Base-by-base conservation (phyloP, 495 filamentous ascomycete genomes). In the Penicillium ochrochloron region DNA sequence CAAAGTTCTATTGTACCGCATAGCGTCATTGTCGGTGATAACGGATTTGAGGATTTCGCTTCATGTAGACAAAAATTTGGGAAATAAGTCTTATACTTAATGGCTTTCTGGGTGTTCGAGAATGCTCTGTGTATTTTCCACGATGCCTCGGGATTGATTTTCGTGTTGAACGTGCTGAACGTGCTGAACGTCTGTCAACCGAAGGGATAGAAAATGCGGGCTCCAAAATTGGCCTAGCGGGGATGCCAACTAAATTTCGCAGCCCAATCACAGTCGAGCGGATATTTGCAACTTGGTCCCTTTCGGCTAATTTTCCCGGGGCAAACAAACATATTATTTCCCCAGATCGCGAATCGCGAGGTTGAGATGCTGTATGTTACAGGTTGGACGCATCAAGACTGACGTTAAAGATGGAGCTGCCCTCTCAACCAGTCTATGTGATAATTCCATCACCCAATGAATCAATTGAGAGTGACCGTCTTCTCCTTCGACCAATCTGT, bases 391-490 rank as follows among this genome's bases (percentile, higher is more conserved):
- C 19, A 21, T 14, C 19, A 23, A 48, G 11, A 25, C 21, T 48
- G 19, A 48, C 21, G 15, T 3, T 25, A 9, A 23, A 19, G 12
- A 35, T 56, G 34, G 31, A 34, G 10, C 46, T 70, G 7, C 70
- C 67, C 1, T 39, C 42, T 25, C 67, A 70, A 50, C 37, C 62
- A 2, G 48, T 68, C 25, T 57, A 56, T 23, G 70, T 61, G 29
- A 50, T 61, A 0, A 25, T 72, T 10, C 70, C 67, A 15, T 33
- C 41, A 19, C 6, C 23, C 0, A 51, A 53, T 2, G 60, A 63
- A 3, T 66, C 63, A 31, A 61, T 66, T n/a, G 70, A 73, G 51
- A 71, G 70, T 31, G 51, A 61, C 10, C 62, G 70, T 48, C 61
- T 71, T 0, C 61, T 60, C 6, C 68, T 73, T 33, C 68, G 70